Evolutionary conservation across 139 green algal genomes (phyloP), one percentile per base, ranked within the genome.

Genomic region (Nannochloris sp.): DNA sequence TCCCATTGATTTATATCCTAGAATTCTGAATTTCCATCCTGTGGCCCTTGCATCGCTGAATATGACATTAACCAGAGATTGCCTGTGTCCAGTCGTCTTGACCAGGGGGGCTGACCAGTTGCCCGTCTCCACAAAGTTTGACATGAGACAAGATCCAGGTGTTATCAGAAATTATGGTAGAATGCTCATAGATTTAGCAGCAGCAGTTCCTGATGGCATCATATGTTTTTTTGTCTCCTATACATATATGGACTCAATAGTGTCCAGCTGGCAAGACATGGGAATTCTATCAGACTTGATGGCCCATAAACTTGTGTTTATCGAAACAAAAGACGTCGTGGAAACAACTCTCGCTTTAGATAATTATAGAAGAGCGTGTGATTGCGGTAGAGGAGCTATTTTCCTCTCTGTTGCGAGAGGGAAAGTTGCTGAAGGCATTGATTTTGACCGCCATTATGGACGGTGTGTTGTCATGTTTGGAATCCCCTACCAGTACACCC

Each of bases 161-260:
- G 76, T 85, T 26, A 66, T 83, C 30, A 75, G 86, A 63, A 97
- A 97, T 78, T 99, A 99, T 61, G 93, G 70, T 63, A 72, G 85
- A 8, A 74, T 97, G 72, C 80, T 99, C 48, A 77, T 97, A 13
- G 93, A 96, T 29, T 84, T 99, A 65, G 75, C 85, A 0, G 67
- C 74, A 11, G 76, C 74, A 0, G 89, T 98, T 36, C 93, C 93
- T 16, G 93, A 99, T 69, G 93, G 92, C 59, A 79, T 97, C 43
- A 87, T 96, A 29, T 88, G 76, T 70, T 99, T 99, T 79, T 99
- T 99, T 67, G 93, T 99, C 55, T 91, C 79, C 17, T 98, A 97
- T 81, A 70, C 79, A 25, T 99, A 99, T 83, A 99, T 99, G 93
- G 92, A 99, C 63, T 61, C 67, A 16, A 95, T 96, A 53, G 82